These are phyloP conservation scores for Venturia nashicola DNA, from an alignment of 2,329 filamentous ascomycete species.

Conservation along the genomic window DNA sequence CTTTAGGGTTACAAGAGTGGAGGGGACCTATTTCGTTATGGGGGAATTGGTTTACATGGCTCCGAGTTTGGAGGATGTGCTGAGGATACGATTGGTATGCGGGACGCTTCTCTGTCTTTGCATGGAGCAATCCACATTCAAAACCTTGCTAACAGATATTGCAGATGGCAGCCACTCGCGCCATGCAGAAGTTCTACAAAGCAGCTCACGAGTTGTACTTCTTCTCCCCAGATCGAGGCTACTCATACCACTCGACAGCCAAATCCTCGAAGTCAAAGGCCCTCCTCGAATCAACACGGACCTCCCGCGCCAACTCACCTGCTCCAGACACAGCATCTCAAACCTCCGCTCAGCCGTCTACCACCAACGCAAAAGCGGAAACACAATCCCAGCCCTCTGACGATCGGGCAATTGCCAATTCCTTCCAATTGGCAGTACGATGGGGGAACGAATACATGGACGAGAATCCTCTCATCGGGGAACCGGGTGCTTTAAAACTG, in stretches of 20 bases:
- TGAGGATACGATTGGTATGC: slow-evolving; percentile 41
- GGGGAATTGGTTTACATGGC: slow-evolving; percentile 50
- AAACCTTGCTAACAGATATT: neutral
- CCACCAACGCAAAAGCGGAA: slow-evolving; percentile 10
- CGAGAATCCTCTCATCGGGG: slow-evolving; percentile 49
- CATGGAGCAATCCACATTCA: neutral
- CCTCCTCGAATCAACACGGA: slow-evolving; percentile 14
- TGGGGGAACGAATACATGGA: slow-evolving; percentile 53
- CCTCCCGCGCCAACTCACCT: slow-evolving; percentile 17
- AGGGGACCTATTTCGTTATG: slow-evolving; percentile 50
- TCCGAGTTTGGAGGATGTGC: slow-evolving; percentile 45
- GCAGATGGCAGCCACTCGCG: slow-evolving; percentile 2
- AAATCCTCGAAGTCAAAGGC: neutral
- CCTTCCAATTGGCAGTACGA: slow-evolving; percentile 37
- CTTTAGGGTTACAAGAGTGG: slow-evolving; percentile 17
- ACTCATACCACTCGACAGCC: slow-evolving; percentile 42
- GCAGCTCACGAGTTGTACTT: slow-evolving; percentile 23
- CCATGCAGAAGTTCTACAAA: slow-evolving; percentile 1
- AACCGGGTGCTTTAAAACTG: slow-evolving; percentile 50
- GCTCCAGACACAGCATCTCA: slow-evolving; percentile 14
- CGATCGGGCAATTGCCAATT: slow-evolving; percentile 23
- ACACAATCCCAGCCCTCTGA: neutral
- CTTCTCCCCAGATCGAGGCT: slow-evolving; percentile 46
- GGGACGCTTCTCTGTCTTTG: neutral
- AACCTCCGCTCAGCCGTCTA: slow-evolving; percentile 6